Base-by-base conservation (phyloP, 2,329 filamentous ascomycete species). In the Aspergillus calidoustus region DNA sequence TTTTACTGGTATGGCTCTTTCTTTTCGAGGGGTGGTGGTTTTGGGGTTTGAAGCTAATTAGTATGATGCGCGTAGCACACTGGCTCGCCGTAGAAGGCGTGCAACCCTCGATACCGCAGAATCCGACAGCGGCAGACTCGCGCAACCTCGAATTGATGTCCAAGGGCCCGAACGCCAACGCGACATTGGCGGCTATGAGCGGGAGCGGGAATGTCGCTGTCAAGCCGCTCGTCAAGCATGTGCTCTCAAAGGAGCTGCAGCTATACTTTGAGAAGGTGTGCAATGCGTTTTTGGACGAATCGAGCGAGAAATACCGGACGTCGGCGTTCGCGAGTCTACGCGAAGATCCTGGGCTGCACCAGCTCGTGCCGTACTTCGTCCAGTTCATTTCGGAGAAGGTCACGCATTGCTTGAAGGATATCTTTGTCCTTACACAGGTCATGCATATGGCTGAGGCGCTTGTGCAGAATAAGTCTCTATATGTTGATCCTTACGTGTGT, bases 81-180 rank as follows among this genome's bases (percentile, higher is more conserved):
- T 99, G 95, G 94, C 88, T 98, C 64, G 93, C 95, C 23, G 92
- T 99, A 53, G 95, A 99, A 82, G 95, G 95, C 62, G 95, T 98
- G 30, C 94, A 99, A 75, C 95, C 95, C 2, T 91, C 93, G 0
- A 97, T 98, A 69, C 93, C 94, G 1, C 94, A 98, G 77, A 99
- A 99, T 76, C 95, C 95, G 7, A 95, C 93, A 1, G 89, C 91
- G 6, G 88, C 89, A 72, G 93, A 97, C 75, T 89, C 92, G 31
- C 86, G 92, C 63, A 88, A 90, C 55, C 90, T 93, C 73, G 93
- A 97, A 71, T 84, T 97, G 31, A 84, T 96, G 19, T 91, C 93
- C 34, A 98, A 97, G 80, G 94, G 93, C 6, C 89, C 92, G 3
- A 92, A 92, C 65, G 91, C 92, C 23, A 97, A 96, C 72, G 89